Evolutionary conservation across 2,329 filamentous ascomycete genomes (phyloP), one percentile per base, ranked within the genome.

Genomic region (Alternaria postmessia): DNA sequence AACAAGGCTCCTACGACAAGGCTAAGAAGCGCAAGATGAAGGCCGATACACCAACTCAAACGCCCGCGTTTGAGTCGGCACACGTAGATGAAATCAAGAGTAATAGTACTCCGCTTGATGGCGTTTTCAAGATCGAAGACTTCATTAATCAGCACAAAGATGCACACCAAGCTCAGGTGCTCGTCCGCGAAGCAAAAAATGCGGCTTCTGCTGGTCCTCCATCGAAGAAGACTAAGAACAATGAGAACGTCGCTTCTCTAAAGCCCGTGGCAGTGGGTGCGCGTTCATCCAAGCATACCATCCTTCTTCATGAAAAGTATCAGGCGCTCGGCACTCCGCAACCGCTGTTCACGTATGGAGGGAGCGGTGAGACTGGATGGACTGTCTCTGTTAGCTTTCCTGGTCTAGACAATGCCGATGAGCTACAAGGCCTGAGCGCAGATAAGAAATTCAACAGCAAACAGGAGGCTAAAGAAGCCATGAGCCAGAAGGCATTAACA

Each of bases 381-480:
- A 53, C 32, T 26, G 71, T 66, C 1, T 67, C 55, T 20, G 57
- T 77, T 9, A 54, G 41, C 2, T 74, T 79, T 41, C 64, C 67
- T 3, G 65, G 65, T 5, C 42, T 72, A 5, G 41, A 56, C 0
- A 51, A 60, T 28, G 59, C 47, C 2, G 54, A 56, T 3, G 66
- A 68, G 39, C 22, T 66, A 11, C 65, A 72, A 16, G 57, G 58
- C 6, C 24, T 75, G 20, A 62, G 63, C 4, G 67, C 66, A 11
- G 28, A 63, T 7, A 71, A 70, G 3, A 66, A 63, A 16, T 81
- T 73, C 62, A 64, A 66, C 7, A 79, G 70, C 39, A 82, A 83
- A 69, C 78, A 79, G 58, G 78, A 80, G 51, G 81, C 79, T 0
- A 82, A 80, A 57, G 81, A 83, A 57, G 75, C 69, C 2, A 51